Base-by-base conservation (phyloP, 1,284 basidiomycete genomes). In the Cutaneotrichosporon mucoides region DNA sequence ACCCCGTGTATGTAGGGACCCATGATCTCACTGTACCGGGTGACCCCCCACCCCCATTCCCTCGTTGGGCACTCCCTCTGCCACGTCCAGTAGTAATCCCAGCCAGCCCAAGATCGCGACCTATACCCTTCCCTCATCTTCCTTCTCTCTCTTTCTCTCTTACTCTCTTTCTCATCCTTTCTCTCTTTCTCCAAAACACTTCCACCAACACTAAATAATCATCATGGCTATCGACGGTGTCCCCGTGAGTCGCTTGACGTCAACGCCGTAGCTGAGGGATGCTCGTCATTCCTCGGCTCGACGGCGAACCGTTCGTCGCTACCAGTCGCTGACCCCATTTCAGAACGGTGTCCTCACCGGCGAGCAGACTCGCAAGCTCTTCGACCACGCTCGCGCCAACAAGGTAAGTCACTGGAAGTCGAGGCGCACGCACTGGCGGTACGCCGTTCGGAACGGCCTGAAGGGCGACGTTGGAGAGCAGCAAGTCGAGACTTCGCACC, bases 281-380 rank as follows among this genome's bases (percentile, higher is more conserved):
- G 16, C 38, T 40, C 37, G 5, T 34, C n/a, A 33, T 24, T 48
- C 46, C 24, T 16, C 38, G 48, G 13, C 48, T 33, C 7, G 36
- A 11, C 48, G 6, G 48, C n/a, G n/a, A 49, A 37, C n/a, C 13
- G 12, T 48, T 13, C 46, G 16, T 10, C 33, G 36, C 35, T 33
- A 16, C 12, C 36, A 45, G 15, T 40, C 37, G 45, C 53, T 55
- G 37, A 40, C 59, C 15, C 2, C 9, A 10, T 40, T 38, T 10
- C 65, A 91, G 90, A 82, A 89, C 78, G 91, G 91, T 72, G 91
- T 94, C 65, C 79, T 94, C 71, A 90, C 88, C 67, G 91, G 90
- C 79, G 87, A 91, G 71, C 84, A 93, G 76, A 87, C 89, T 71
- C 85, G 88, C 79, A 90, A 89, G 79, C 81, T 95, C 69, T 91